Evolutionary conservation across 2,329 filamentous ascomycete genomes (phyloP).

Genomic region (Cladosporium sp.): DNA sequence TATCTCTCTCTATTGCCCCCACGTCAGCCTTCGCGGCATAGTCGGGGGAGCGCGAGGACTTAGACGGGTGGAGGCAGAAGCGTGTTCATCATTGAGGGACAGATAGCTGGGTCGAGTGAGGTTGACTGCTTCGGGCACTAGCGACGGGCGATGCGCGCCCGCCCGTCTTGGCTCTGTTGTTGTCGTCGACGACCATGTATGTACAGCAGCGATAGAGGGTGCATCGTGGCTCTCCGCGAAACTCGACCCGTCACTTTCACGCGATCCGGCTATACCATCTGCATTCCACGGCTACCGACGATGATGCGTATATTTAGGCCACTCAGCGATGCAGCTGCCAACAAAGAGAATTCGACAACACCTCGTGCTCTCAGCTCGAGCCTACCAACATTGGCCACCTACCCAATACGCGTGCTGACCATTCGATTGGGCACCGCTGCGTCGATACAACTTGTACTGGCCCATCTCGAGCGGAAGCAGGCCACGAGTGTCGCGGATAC

Average conservation of each 20-base stretch:
- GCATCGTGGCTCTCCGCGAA: not conserved
- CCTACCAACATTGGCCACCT: conserved; percentile 7
- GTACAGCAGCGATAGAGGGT: not conserved
- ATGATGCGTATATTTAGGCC: conserved; percentile 7
- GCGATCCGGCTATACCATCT: conserved; percentile 1
- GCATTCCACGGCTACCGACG: conserved; percentile 1
- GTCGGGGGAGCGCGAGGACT: not conserved
- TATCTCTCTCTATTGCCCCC: conserved; percentile 1
- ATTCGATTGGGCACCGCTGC: conserved; percentile 1
- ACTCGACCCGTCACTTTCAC: conserved; percentile 15
- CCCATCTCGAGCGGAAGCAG: conserved; percentile 2
- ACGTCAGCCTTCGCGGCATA: conserved; percentile 13
- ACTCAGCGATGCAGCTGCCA: conserved; percentile 9
- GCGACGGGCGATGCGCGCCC: conserved; percentile 8
- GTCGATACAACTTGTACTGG: not conserved
- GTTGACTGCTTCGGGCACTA: conserved; percentile 16
- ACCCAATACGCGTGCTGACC: conserved; percentile 7
- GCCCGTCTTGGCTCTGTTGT: conserved; percentile 7
- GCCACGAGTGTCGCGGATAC: conserved; percentile 13
- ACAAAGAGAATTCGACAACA: conserved; percentile 10
- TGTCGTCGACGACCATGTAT: not conserved
- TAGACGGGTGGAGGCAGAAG: not conserved
- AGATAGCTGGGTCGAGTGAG: conserved; percentile 13
- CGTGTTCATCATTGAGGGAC: not conserved
- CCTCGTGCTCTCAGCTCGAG: not conserved